phyloP scores from a whole-genome alignment of 176 grass and related monocot species.

The Aegilops longissima region DNA sequence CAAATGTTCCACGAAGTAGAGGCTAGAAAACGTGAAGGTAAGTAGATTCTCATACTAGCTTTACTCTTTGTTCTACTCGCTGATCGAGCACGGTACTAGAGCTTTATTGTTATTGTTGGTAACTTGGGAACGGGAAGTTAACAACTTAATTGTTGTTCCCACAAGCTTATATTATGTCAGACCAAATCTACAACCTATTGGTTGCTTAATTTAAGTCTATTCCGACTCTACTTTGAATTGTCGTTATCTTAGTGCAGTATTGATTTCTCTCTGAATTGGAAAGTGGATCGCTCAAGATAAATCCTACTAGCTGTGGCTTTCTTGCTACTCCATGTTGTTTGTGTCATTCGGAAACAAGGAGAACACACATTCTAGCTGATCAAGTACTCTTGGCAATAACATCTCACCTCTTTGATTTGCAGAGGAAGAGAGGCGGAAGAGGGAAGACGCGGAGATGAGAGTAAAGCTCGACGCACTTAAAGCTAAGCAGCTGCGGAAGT shows the following conservation, averaged over 20 bases:
- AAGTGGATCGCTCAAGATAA: not conserved
- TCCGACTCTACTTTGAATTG: not conserved
- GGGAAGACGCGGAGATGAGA: slow-evolving; percentile 68
- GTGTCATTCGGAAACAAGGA: not conserved
- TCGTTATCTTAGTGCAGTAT: not conserved
- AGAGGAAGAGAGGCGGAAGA: slow-evolving; percentile 87
- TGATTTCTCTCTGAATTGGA: not conserved
- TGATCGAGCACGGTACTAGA: not conserved
- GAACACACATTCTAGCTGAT: not conserved
- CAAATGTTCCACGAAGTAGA: slow-evolving; percentile 52
- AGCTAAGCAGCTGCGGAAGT: slow-evolving; percentile 57
- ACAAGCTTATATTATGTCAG: not conserved
- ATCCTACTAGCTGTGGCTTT: not conserved
- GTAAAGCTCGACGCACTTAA: slow-evolving; percentile 80
- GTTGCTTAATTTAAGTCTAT: not conserved
- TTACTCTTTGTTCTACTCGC: not conserved
- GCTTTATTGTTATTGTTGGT: no score
- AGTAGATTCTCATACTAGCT: not conserved
- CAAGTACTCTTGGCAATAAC: not conserved
- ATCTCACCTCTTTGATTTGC: slow-evolving; percentile 2
- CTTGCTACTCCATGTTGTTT: not conserved
- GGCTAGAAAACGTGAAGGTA: slow-evolving; percentile 71
- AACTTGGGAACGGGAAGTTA: not conserved
- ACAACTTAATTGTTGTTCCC: not conserved
- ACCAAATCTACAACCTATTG: no score